Conservation (phyloP, 2,329 filamentous ascomycete genomes). For the Diaporthe citriasiana region DNA sequence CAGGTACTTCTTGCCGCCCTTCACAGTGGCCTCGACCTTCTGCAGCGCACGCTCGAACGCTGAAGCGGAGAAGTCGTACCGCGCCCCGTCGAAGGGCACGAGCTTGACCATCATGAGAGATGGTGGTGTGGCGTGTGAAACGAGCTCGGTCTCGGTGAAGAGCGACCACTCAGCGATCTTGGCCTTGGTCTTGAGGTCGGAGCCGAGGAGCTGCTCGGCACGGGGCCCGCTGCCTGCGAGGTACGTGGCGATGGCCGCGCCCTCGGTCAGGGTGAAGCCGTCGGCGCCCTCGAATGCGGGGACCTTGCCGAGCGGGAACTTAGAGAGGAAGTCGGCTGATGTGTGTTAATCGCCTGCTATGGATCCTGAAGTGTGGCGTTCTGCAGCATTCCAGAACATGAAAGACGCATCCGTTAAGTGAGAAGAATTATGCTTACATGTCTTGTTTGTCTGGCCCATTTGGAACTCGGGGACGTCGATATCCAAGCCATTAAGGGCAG, state of each 20-base stretch:
- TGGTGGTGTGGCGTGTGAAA: constrained; percentile 44
- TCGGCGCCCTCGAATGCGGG: constrained; percentile 63
- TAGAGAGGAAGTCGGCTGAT: constrained; percentile 58
- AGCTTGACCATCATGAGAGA: constrained; percentile 51
- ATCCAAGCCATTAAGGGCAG: constrained; percentile 56
- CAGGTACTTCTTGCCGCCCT: constrained; percentile 54
- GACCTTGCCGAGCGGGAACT: constrained; percentile 67
- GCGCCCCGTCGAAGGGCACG: constrained; percentile 47
- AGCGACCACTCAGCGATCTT: constrained; percentile 61
- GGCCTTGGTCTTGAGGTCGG: constrained; percentile 56
- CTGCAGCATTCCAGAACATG: too few relatives aligned
- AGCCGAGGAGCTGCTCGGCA: constrained; percentile 60
- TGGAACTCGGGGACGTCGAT: constrained; percentile 56
- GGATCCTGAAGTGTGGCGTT: too few relatives aligned
- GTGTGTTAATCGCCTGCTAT: too few relatives aligned
- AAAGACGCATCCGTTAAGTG: too few relatives aligned
- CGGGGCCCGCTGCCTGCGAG: constrained; percentile 61
- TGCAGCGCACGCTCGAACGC: constrained; percentile 49
- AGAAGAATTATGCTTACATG: constrained; percentile 36
- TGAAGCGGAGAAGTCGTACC: constrained; percentile 44
- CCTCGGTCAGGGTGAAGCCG: constrained; percentile 61
- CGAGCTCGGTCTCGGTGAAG: constrained; percentile 56
- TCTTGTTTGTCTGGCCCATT: constrained; percentile 58
- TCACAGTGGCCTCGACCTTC: constrained; percentile 50
- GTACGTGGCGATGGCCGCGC: constrained; percentile 62